Evolutionary conservation across 176 grass and related monocot species (phyloP).

Genomic region (Echinochloa phyllopogon): DNA sequence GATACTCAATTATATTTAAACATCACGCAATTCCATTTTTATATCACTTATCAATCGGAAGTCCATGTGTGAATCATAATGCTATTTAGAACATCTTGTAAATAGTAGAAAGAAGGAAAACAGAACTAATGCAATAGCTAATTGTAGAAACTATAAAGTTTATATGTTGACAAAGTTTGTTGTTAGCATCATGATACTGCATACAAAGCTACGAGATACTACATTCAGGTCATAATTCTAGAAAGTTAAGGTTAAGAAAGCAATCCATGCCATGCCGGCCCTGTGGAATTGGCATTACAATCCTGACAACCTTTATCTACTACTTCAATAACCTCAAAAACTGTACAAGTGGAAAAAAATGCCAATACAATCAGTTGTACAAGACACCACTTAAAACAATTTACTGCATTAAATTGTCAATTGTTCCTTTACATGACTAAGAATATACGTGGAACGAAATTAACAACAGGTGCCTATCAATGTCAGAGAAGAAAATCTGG

Average conservation of each 20-base stretch:
- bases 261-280: neutral
- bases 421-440: conserved; percentile 3
- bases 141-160: neutral
- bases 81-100: neutral
- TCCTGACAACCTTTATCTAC: neutral
- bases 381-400: neutral
- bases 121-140: neutral
- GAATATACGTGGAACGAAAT: neutral
- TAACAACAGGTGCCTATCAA: neutral
- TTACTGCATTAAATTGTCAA: neutral
- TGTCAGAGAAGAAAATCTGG: neutral
- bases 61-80: neutral
- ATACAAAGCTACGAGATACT: neutral
- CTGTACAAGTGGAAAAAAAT: neutral
- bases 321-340: neutral
- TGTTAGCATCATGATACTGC: neutral
- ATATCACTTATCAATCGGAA: neutral
- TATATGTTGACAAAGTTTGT: neutral
- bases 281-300: neutral
- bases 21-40: neutral
- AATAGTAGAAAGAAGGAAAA: conserved; percentile 1
- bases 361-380: neutral
- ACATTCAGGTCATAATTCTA: neutral
- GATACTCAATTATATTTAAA: neutral
- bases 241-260: neutral